Evolutionary conservation across 345 rosid species (phyloP).

Genomic region (Hirschfeldia incana): DNA sequence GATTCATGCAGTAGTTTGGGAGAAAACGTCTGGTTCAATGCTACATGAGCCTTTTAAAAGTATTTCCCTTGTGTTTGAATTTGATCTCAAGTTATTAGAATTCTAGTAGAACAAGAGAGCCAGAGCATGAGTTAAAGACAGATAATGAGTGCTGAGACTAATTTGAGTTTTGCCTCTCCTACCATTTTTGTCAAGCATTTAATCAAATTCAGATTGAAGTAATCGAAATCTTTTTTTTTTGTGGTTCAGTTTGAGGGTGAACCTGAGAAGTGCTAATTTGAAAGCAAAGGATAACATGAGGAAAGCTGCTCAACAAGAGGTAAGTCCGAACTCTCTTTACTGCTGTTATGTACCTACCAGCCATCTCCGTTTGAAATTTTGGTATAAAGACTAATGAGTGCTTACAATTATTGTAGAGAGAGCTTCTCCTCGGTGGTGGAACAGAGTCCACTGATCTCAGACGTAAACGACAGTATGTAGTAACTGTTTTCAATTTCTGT

Average conservation of each 20-base stretch:
- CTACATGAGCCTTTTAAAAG: neutral
- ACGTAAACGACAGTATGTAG: slow-evolving; percentile 75
- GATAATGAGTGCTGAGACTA: neutral
- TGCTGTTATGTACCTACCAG: neutral
- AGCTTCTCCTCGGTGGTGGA: slow-evolving; percentile 94
- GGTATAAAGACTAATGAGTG: slow-evolving; percentile 11
- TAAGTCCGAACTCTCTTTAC: slow-evolving; percentile 19
- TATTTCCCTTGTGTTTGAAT: neutral
- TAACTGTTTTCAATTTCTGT: neutral
- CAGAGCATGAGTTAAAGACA: neutral
- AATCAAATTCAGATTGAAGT: neutral
- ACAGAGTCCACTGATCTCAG: slow-evolving; percentile 85
- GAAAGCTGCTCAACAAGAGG: slow-evolving; percentile 88
- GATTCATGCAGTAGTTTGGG: no score
- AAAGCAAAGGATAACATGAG: slow-evolving; percentile 86
- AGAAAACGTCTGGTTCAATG: no score
- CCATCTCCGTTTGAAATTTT: neutral
- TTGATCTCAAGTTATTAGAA: neutral
- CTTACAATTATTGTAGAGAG: slow-evolving; percentile 56
- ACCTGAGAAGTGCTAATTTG: slow-evolving; percentile 83
- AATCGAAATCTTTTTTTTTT: neutral
- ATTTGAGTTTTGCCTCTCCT: slow-evolving; percentile 14
- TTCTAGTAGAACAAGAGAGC: neutral
- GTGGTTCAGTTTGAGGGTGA: slow-evolving; percentile 58
- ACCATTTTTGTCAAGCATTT: neutral